phyloP scores from a whole-genome alignment of 148 eudicot genomes.

The Fallopia convolvulus region DNA sequence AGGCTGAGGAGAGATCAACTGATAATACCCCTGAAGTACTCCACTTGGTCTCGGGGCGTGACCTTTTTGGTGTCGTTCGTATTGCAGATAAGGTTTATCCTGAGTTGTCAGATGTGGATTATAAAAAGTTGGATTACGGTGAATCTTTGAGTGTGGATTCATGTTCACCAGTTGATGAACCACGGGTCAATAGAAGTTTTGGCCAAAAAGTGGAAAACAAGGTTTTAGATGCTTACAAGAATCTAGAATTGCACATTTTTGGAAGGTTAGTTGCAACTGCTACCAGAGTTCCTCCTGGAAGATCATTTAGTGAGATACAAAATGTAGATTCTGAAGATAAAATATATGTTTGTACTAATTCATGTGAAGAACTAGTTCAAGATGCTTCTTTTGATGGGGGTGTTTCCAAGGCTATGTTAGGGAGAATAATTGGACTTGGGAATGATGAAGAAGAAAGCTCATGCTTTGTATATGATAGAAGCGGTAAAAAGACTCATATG shows the following conservation, averaged over 20 bases:
- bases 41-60: conserved; percentile 93
- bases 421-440: conserved; percentile 72
- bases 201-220: conserved; percentile 13
- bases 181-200: conserved; percentile 12
- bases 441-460: conserved; percentile 73
- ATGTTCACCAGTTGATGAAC: conserved; percentile 20
- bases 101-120: conserved; percentile 37
- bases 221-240: conserved; percentile 57
- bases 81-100: conserved; percentile 39
- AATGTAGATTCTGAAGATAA: conserved; percentile 50
- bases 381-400: conserved; percentile 18
- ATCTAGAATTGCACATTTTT: conserved; percentile 70
- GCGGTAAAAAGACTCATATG: conserved; percentile 64
- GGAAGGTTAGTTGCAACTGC: conserved; percentile 82
- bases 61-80: conserved; percentile 80
- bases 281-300: conserved; percentile 57
- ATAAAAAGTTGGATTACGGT: conserved; percentile 32
- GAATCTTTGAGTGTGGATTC: conserved; percentile 17
- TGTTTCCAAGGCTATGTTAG: conserved; percentile 39
- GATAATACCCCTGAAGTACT: conserved; percentile 72
- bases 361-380: conserved; percentile 25
- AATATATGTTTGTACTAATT: conserved; percentile 59
- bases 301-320: conserved; percentile 16
- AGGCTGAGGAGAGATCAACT: conserved; percentile 89
- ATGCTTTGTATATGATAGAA: conserved; percentile 49